Evolutionary conservation across 2,329 filamentous ascomycete genomes (phyloP).

Genomic region (Aspergillus calidoustus): DNA sequence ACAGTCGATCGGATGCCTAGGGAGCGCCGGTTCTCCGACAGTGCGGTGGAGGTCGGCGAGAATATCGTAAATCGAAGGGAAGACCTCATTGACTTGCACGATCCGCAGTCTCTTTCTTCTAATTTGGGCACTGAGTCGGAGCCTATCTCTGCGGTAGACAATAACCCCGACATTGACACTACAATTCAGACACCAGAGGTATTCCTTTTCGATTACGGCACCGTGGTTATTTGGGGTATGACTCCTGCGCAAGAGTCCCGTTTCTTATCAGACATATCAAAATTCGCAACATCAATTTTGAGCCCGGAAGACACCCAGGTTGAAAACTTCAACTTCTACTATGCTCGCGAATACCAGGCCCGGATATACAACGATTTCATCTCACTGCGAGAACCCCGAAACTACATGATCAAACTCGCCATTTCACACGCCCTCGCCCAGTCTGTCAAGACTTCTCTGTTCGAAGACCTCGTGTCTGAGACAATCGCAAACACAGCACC

Average conservation of each 20-base stretch:
- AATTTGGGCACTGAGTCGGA: slow-evolving; percentile 28
- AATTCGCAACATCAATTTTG: slow-evolving; percentile 91
- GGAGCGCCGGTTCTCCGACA: slow-evolving; percentile 71
- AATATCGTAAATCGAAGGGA: slow-evolving; percentile 60
- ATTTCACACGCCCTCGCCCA: slow-evolving; percentile 96
- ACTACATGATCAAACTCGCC: slow-evolving; percentile 97
- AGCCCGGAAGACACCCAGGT: slow-evolving; percentile 87
- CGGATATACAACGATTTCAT: slow-evolving; percentile 99
- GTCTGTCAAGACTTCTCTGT: slow-evolving; percentile 96
- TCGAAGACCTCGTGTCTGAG: slow-evolving; percentile 91
- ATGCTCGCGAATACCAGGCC: slow-evolving; percentile 95
- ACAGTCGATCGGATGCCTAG: slow-evolving; percentile 43
- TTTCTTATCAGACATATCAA: slow-evolving; percentile 90
- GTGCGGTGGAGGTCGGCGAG: slow-evolving; percentile 70
- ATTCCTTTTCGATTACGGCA: slow-evolving; percentile 96
- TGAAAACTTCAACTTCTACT: slow-evolving; percentile 99
- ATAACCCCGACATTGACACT: slow-evolving; percentile 74
- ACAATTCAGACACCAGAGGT: slow-evolving; percentile 90
- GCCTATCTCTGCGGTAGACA: slow-evolving; percentile 28
- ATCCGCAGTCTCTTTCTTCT: slow-evolving; percentile 40
- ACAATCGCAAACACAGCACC: slow-evolving; percentile 94
- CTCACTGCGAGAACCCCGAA: slow-evolving; percentile 86
- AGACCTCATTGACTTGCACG: slow-evolving; percentile 67
- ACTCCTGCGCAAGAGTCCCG: slow-evolving; percentile 83
- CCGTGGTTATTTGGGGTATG: slow-evolving; percentile 99